A percentile compares a stretch with the other conserved stretches of the same genome.
Evolutionary conservation across 306 rosid genomes (phyloP).

Genomic region (Prunus mongolica): DNA sequence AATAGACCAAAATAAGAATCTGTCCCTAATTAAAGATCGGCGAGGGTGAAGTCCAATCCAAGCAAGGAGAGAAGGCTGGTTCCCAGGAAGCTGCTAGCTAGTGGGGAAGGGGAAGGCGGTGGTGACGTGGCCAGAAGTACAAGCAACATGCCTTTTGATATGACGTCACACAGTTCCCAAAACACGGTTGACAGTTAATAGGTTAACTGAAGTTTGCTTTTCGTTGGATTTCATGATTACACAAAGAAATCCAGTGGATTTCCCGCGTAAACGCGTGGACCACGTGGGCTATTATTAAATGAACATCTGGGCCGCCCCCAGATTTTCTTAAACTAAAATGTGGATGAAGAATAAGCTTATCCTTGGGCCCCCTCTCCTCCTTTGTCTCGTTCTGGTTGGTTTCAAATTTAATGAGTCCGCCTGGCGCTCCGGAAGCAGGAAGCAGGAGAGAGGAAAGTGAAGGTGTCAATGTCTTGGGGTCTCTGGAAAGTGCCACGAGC

Average conservation of each 20-base stretch:
- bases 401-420: too few species aligned
- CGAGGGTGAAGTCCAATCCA: neutral
- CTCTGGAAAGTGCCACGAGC: neutral
- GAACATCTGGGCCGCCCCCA: too few species aligned
- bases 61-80: neutral
- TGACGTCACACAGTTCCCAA: constrained; percentile 25
- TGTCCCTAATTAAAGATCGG: neutral
- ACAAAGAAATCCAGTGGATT: neutral
- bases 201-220: neutral
- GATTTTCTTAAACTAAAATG: too few species aligned
- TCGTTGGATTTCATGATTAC: too few species aligned
- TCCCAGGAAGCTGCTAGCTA: neutral
- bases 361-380: too few species aligned
- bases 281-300: neutral
- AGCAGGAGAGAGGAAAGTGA: neutral
- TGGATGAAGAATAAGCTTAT: too few species aligned
- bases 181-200: constrained; percentile 60
- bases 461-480: neutral
- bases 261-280: constrained; percentile 31
- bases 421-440: neutral
- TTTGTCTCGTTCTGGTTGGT: too few species aligned
- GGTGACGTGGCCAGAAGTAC: constrained; percentile 8
- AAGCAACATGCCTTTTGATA: neutral
- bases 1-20: neutral
- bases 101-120: neutral